These are phyloP conservation scores for Stellera chamaejasme DNA, from an alignment of 345 rosid species.

Conservation along the genomic window DNA sequence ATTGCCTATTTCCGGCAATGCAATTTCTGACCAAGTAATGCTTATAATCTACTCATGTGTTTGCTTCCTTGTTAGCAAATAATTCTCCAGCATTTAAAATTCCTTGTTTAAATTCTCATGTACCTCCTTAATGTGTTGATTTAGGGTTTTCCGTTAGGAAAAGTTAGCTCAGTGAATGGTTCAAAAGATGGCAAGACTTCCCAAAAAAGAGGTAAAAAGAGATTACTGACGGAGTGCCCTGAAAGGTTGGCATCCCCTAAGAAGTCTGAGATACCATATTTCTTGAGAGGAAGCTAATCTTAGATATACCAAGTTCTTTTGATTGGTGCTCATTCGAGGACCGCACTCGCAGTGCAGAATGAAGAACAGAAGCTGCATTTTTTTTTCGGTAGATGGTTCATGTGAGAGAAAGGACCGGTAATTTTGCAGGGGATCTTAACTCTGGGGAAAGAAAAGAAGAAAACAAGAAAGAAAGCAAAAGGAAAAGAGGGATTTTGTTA, in stretches of 20 bases:
- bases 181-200: slow-evolving; percentile 8
- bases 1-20: slow-evolving; percentile 12
- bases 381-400: not conserved
- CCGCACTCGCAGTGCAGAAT: not conserved
- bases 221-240: slow-evolving; percentile 10
- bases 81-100: no score
- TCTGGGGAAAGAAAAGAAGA: no score
- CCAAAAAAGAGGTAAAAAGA: slow-evolving; percentile 4
- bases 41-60: not conserved
- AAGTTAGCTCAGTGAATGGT: not conserved
- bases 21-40: slow-evolving; percentile 20
- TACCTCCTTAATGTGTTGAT: not conserved
- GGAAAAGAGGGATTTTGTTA: not conserved
- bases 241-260: slow-evolving; percentile 4
- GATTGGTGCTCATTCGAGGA: not conserved
- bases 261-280: slow-evolving; percentile 6
- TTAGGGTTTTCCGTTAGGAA: slow-evolving; percentile 19
- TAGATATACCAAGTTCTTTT: not conserved
- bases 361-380: not conserved
- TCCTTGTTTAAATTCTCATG: no score
- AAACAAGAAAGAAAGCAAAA: no score
- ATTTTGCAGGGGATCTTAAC: not conserved
- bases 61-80: no score
- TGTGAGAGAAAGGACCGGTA: not conserved
- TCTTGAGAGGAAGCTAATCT: slow-evolving; percentile 10